Evolutionary conservation across 148 eudicot species (phyloP).

Genomic region (Amaranthus palmeri): DNA sequence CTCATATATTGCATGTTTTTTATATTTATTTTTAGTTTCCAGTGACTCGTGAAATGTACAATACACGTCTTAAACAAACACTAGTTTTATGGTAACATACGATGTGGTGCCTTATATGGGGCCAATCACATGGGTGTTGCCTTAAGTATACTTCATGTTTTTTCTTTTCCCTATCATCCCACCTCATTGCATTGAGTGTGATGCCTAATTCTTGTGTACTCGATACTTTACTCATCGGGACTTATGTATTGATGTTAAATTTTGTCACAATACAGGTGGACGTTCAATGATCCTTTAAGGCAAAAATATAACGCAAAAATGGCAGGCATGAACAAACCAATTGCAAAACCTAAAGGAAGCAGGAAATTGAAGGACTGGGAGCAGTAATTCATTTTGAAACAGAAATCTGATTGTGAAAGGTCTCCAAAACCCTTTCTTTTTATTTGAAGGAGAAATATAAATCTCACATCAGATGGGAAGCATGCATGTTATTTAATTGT

Average conservation of each 20-base stretch:
- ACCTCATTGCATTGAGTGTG: neutral
- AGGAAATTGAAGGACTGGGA: slow-evolving; percentile 72
- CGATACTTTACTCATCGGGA: neutral
- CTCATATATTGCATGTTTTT: no score
- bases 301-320: slow-evolving; percentile 67
- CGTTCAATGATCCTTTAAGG: slow-evolving; percentile 61
- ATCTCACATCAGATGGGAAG: no score
- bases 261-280: slow-evolving; percentile 49
- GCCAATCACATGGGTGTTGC: no score
- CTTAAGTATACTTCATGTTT: neutral
- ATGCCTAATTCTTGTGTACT: no score
- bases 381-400: slow-evolving; percentile 9
- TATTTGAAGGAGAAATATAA: no score
- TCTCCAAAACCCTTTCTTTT: neutral
- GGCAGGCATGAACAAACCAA: slow-evolving; percentile 67
- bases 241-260: neutral
- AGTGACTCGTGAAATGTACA: no score
- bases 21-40: no score
- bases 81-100: no score
- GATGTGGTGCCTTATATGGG: no score
- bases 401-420: neutral
- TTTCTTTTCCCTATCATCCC: neutral
- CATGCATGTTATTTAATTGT: no score
- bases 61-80: no score
- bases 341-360: slow-evolving; percentile 67